Base-by-base conservation (phyloP, 345 rosid species). In the Pugionium dolabratum region DNA sequence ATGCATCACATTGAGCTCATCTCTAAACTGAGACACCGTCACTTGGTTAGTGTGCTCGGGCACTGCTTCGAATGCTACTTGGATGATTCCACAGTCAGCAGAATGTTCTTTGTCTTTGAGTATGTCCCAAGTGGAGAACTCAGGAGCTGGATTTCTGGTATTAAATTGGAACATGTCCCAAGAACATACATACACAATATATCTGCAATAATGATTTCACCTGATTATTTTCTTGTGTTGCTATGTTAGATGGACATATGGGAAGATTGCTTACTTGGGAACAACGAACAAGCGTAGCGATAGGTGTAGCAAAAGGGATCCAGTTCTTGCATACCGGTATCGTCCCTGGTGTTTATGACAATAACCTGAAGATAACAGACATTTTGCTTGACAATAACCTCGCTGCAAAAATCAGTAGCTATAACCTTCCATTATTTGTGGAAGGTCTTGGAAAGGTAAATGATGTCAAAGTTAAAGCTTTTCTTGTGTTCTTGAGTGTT, bases 31-130 rank as follows among this genome's bases (percentile, higher is more conserved):
- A 85, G 99, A 57, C 89, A 94, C 73, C 83, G 86, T 34, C 93
- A 90, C 76, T 81, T 94, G 45, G 96, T 86, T 76, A 85, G 99
- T 64, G 85, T 89, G 31, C 83, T 94, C 5, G 99, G 99, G 31
- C 96, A 94, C 71, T 87, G 96, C 80, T 90, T 94, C 28, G 97
- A 86, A 49, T 90, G 89, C 78, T 90, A 94, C 82, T 81, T 89
- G 70, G 96, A 90, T 67, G 95, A 94, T 76, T 88, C 97, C 32
- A 88, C 88, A 26, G 93, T 94, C 76, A 90, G 96, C 82, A 88
- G 96, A 84, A 81, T 87, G 73, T 94, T 94, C 70, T 83, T 86
- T 9, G 77, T 90, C 34, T 90, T 94, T 6, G 97, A 94, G 80
- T 85, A 86, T 47, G 95, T 90, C 58, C 91, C 88, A 47, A 90